Percentiles rank a stretch among this genome's conserved stretches.
phyloP scores from a whole-genome alignment of 2,329 filamentous ascomycete species.

The Fusarium sp. region DNA sequence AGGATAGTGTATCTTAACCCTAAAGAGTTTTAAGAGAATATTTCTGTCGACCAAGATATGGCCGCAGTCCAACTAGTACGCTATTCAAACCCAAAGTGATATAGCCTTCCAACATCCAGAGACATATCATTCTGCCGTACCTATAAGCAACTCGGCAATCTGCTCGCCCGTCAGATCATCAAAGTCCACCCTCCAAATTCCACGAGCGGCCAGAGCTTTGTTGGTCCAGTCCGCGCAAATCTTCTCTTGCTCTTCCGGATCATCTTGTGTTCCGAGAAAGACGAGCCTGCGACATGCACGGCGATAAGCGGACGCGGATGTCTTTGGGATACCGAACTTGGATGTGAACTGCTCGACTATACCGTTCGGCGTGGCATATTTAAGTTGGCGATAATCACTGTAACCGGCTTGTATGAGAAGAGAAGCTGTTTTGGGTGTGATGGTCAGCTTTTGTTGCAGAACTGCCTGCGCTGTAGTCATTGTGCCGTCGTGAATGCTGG shows the following conservation, averaged over 20 bases:
- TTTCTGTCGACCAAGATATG: rapidly evolving
- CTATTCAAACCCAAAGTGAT: rapidly evolving
- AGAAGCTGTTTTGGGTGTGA: neutral
- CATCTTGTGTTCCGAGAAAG: neutral
- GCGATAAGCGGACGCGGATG: neutral
- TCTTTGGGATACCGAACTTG: neutral
- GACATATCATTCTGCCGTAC: neutral
- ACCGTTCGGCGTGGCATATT: neutral
- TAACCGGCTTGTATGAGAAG: neutral
- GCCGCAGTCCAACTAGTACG: neutral
- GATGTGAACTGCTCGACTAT: neutral
- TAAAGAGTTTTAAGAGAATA: neutral
- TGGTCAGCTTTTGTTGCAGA: neutral
- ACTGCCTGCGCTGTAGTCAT: neutral
- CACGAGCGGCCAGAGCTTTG: neutral
- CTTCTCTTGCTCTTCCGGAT: neutral
- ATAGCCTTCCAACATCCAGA: no score
- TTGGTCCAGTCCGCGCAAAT: neutral
- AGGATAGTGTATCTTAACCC: no score
- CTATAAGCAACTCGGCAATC: neutral
- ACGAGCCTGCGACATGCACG: neutral
- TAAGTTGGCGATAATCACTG: neutral
- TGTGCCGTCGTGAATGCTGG: neutral
- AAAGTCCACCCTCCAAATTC: neutral
- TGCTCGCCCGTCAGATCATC: neutral